These are phyloP conservation scores for Diophrys appendiculata DNA, from an alignment of 73 alveolate species.

Conservation along the genomic window DNA sequence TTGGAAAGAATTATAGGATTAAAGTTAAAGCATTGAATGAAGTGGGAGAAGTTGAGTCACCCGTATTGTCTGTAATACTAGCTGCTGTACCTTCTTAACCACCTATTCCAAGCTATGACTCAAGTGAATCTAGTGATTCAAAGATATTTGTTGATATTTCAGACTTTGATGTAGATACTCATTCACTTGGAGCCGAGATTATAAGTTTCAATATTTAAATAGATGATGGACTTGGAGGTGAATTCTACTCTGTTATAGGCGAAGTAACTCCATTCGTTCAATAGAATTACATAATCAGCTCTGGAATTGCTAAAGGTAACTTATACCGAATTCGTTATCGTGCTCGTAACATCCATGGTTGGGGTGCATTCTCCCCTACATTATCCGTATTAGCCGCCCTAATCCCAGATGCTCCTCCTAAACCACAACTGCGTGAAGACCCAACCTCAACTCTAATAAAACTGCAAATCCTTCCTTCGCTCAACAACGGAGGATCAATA, in stretches of 20 bases:
- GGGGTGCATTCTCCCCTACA: constrained; percentile 61
- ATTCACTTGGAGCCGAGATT: constrained; percentile 36
- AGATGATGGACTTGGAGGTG: constrained; percentile 55
- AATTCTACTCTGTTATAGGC: constrained; percentile 39
- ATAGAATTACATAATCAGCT: constrained; percentile 16
- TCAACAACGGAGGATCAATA: constrained; percentile 58
- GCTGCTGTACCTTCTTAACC: constrained; percentile 27
- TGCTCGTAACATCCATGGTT: constrained; percentile 57
- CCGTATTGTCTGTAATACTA: constrained; percentile 6
- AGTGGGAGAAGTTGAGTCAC: constrained; percentile 13
- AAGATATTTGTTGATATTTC: constrained; percentile 29
- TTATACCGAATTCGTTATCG: constrained; percentile 51
- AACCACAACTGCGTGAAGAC: constrained; percentile 34
- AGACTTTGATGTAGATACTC: constrained; percentile 29
- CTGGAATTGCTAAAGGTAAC: constrained; percentile 39
- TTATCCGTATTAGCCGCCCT: constrained; percentile 44
- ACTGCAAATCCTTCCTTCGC: constrained; percentile 8
- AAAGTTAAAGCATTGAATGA: constrained; percentile 25
- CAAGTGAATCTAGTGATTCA: constrained; percentile 12
- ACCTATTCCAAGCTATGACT: constrained; percentile 33
- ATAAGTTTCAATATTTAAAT: constrained; percentile 42
- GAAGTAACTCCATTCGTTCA: constrained; percentile 29
- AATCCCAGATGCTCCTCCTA: constrained; percentile 47
- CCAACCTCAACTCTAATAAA: constrained; percentile 2
- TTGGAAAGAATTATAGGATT: constrained; percentile 18